Evolutionary conservation across 192 early-diverging fungal species (phyloP).

Genomic region (Coemansia erecta): DNA sequence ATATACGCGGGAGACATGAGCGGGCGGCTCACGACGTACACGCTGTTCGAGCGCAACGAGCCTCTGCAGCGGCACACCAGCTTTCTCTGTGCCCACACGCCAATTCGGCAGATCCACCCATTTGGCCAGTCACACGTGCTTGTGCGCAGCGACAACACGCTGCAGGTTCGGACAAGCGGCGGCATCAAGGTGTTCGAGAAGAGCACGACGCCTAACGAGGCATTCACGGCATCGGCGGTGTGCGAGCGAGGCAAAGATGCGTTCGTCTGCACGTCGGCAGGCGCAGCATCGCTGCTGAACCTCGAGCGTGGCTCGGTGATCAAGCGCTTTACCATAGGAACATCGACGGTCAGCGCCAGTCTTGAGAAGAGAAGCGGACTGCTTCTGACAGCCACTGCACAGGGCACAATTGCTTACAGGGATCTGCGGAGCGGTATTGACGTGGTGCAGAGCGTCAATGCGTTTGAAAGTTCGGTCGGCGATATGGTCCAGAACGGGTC

Average conservation of each 20-base stretch:
- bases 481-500: constrained; percentile 14
- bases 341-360: constrained; percentile 13
- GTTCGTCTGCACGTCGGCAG: constrained; percentile 38
- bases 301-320: constrained; percentile 21
- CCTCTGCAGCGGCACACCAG: constrained; percentile 68
- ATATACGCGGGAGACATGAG: constrained; percentile 84
- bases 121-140: constrained; percentile 54
- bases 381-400: constrained; percentile 24
- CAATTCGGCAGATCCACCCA: constrained; percentile 67
- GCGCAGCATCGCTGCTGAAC: constrained; percentile 34
- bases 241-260: constrained; percentile 35
- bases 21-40: constrained; percentile 69
- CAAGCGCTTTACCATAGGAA: constrained; percentile 15
- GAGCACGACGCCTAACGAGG: constrained; percentile 55
- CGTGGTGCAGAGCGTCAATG: constrained; percentile 10
- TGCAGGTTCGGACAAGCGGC: constrained; percentile 59
- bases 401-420: constrained; percentile 26
- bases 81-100: constrained; percentile 62
- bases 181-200: constrained; percentile 47
- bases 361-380: background rate
- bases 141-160: constrained; percentile 58
- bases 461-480: constrained; percentile 16
- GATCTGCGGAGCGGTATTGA: constrained; percentile 23
- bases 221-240: constrained; percentile 26
- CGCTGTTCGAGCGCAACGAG: constrained; percentile 36